Percentiles rank a stretch among this genome's conserved stretches.
Conservation (phyloP, 345 rosid species). For the Ceriops decandra region DNA sequence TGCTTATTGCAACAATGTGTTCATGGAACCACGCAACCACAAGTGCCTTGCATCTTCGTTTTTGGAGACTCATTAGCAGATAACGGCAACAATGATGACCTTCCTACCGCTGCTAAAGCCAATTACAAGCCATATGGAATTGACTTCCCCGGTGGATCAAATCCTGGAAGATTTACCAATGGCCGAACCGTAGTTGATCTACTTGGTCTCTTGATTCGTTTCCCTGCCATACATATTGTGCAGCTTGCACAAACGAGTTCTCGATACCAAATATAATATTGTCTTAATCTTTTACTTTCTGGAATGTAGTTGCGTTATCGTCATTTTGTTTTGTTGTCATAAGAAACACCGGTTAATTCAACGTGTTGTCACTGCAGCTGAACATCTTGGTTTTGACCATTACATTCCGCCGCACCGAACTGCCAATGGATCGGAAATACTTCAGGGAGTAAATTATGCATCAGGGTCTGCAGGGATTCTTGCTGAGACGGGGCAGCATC, state of each 20-base stretch:
- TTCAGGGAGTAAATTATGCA: neutral
- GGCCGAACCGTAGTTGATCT: conserved; percentile 7
- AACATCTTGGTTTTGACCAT: neutral
- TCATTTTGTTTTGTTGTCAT: neutral
- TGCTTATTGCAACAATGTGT: neutral
- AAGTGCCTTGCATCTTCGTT: conserved; percentile 13
- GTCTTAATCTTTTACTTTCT: neutral
- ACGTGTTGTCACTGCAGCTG: neutral
- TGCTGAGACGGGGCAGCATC: neutral
- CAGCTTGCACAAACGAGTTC: neutral
- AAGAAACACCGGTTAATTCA: neutral
- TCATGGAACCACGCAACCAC: neutral
- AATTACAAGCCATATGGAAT: conserved; percentile 8
- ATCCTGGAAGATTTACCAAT: conserved; percentile 14
- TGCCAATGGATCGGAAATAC: neutral
- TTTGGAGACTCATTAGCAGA: conserved; percentile 14
- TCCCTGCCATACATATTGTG: no score
- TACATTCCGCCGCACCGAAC: neutral
- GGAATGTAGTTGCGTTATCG: neutral
- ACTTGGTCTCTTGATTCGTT: neutral
- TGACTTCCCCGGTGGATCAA: conserved; percentile 3
- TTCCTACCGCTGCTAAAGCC: conserved; percentile 5
- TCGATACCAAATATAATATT: neutral
- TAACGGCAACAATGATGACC: conserved; percentile 10
- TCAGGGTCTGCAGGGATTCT: conserved; percentile 1